A percentile compares a stretch with the other conserved stretches of the same genome.
phyloP scores from a whole-genome alignment of 495 filamentous ascomycete genomes.

The Hyaloscypha hepaticicola region DNA sequence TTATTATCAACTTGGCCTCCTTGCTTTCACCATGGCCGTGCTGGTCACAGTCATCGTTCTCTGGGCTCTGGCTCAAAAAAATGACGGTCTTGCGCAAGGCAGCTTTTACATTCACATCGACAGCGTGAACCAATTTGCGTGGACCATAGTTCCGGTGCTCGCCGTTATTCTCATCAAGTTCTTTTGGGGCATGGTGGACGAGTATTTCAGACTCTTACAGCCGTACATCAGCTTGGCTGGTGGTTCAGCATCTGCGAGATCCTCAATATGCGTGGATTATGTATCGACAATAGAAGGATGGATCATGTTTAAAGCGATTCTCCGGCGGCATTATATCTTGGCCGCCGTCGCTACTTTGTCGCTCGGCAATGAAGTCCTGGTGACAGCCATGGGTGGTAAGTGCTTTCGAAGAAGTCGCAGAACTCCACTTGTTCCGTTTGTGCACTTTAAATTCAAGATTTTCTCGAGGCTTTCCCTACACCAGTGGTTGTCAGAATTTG shows the following conservation, averaged over 20 bases:
- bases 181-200: not conserved
- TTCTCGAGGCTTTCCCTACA: too few species aligned
- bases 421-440: not conserved
- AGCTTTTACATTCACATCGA: not conserved
- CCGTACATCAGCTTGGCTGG: not conserved
- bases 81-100: not conserved
- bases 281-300: not conserved
- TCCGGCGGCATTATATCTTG: not conserved
- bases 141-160: not conserved
- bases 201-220: not conserved
- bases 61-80: not conserved
- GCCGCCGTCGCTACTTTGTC: not conserved
- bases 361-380: not conserved
- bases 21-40: not conserved
- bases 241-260: slow-evolving; percentile 1
- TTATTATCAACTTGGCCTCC: not conserved
- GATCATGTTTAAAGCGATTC: not conserved
- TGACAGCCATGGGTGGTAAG: slow-evolving; percentile 2
- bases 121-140: slow-evolving; percentile 3
- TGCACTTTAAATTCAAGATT: not conserved
- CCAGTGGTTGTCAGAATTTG: too few species aligned
- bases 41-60: not conserved
- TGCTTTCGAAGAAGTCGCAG: not conserved
- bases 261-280: not conserved
- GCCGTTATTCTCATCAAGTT: slow-evolving; percentile 3